A percentile compares a stretch with the other conserved stretches of the same genome.
phyloP scores from a whole-genome alignment of 768 basidiomycete species.

The Roridomyces roridus region DNA sequence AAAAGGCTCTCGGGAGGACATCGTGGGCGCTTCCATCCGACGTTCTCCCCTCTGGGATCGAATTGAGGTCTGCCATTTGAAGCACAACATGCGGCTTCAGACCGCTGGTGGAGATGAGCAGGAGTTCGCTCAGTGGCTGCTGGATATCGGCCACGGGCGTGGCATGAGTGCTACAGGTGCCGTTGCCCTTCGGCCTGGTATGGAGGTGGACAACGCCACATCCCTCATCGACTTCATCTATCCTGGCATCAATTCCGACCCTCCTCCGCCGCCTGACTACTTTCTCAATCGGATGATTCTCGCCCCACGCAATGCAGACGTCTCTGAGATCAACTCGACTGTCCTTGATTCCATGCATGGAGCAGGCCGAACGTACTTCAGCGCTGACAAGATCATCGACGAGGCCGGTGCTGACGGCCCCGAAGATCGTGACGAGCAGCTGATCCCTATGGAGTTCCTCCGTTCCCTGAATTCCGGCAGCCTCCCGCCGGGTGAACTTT shows the following conservation, averaged over 20 bases:
- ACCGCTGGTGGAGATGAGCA: not conserved
- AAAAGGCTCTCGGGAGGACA: constrained; percentile 2
- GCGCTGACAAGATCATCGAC: constrained; percentile 8
- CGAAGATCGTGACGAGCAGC: not conserved
- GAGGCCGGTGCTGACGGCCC: constrained; percentile 10
- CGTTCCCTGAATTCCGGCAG: constrained; percentile 35
- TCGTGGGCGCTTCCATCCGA: constrained; percentile 1
- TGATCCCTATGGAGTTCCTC: constrained; percentile 39
- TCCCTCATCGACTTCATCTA: not conserved
- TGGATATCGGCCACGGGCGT: constrained; percentile 1
- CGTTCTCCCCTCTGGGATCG: not conserved
- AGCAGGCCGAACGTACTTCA: constrained; percentile 4
- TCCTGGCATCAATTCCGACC: not conserved
- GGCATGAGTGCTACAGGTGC: not conserved
- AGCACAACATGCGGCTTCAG: not conserved
- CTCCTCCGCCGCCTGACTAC: constrained; percentile 18
- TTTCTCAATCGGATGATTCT: constrained; percentile 33
- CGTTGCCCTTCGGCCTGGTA: not conserved
- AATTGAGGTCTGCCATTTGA: not conserved
- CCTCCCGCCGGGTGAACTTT: constrained; percentile 41
- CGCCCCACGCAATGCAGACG: constrained; percentile 33
- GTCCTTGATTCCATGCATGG: constrained; percentile 17
- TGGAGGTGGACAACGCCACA: not conserved
- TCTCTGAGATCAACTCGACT: constrained; percentile 28
- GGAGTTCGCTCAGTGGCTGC: constrained; percentile 1